Conservation (phyloP, 2,329 filamentous ascomycete genomes). For the Periconia sp. region DNA sequence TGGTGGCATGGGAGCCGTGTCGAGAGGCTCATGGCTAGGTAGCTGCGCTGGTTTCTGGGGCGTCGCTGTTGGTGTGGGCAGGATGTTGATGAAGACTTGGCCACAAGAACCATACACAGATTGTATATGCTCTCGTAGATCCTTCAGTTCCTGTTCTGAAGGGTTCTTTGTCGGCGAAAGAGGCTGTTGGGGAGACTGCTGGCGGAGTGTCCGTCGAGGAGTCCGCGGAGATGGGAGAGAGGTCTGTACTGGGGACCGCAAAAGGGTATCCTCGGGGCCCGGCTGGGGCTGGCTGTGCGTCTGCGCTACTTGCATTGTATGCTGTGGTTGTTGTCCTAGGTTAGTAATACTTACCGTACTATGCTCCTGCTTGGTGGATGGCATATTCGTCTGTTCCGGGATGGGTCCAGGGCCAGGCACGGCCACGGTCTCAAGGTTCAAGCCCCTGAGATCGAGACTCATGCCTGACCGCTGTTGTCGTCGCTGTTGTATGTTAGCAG, state of each 20-base stretch:
- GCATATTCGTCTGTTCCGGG: slow-evolving; percentile 47
- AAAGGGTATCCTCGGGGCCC: slow-evolving; percentile 60
- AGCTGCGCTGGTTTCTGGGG: slow-evolving; percentile 49
- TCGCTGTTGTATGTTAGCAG: slow-evolving; percentile 61
- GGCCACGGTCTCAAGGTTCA: slow-evolving; percentile 55
- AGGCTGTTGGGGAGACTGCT: slow-evolving; percentile 40
- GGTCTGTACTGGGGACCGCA: slow-evolving; percentile 46
- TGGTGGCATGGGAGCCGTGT: slow-evolving; percentile 62
- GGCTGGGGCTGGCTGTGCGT: slow-evolving; percentile 84
- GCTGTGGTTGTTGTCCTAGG: slow-evolving; percentile 69
- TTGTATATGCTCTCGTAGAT: slow-evolving; percentile 52
- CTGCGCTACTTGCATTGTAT: slow-evolving; percentile 88
- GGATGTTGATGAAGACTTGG: slow-evolving; percentile 52
- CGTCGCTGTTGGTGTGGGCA: slow-evolving; percentile 63
- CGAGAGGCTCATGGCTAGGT: slow-evolving; percentile 53
- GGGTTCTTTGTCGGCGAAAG: slow-evolving; percentile 41
- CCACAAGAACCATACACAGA: slow-evolving; percentile 51
- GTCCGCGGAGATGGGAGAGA: slow-evolving; percentile 43
- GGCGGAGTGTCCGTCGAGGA: slow-evolving; percentile 38
- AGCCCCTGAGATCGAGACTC: slow-evolving; percentile 75
- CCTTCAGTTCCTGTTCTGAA: slow-evolving; percentile 49
- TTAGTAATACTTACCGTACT: slow-evolving; percentile 63
- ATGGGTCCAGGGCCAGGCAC: slow-evolving; percentile 42
- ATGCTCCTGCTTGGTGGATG: slow-evolving; percentile 56
- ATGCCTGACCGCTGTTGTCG: slow-evolving; percentile 77